phyloP scores from a whole-genome alignment of 2,329 filamentous ascomycete species.

The Stenocarpella maydis region DNA sequence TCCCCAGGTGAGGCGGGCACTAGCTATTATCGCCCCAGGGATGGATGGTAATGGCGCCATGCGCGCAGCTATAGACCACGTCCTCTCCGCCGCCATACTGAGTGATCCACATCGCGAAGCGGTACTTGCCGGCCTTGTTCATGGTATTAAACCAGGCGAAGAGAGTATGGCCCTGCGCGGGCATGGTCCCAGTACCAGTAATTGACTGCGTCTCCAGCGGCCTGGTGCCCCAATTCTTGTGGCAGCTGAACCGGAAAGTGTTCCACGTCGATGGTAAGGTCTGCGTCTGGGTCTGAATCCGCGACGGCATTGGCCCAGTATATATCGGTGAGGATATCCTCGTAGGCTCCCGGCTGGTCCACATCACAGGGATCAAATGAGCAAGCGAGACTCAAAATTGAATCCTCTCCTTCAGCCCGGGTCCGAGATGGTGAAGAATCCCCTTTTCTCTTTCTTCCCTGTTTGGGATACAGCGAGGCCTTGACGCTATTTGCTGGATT shows the following conservation, averaged over 20 bases:
- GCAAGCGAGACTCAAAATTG: background rate
- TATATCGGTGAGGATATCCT: background rate
- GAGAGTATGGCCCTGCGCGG: background rate
- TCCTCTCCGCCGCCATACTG: background rate
- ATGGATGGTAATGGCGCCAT: background rate
- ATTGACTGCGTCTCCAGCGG: background rate
- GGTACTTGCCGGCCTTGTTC: background rate
- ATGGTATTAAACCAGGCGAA: background rate
- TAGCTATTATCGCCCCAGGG: background rate
- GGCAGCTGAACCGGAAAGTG: background rate
- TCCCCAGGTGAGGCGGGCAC: background rate
- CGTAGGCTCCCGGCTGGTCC: background rate
- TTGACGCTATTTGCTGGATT: too few species aligned
- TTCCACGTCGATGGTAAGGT: background rate
- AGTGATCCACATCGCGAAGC: background rate
- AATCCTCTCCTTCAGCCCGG: too few species aligned
- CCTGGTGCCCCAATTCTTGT: constrained; percentile 1
- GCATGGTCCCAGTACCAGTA: constrained; percentile 2
- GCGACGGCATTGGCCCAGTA: background rate
- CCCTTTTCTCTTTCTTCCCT: too few species aligned
- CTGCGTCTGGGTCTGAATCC: background rate
- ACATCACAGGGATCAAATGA: background rate
- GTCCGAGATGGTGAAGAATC: too few species aligned
- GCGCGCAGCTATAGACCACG: background rate
- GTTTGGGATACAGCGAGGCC: too few species aligned